Conservation (phyloP, 1,284 basidiomycete genomes). For the Dichomitus squalens region DNA sequence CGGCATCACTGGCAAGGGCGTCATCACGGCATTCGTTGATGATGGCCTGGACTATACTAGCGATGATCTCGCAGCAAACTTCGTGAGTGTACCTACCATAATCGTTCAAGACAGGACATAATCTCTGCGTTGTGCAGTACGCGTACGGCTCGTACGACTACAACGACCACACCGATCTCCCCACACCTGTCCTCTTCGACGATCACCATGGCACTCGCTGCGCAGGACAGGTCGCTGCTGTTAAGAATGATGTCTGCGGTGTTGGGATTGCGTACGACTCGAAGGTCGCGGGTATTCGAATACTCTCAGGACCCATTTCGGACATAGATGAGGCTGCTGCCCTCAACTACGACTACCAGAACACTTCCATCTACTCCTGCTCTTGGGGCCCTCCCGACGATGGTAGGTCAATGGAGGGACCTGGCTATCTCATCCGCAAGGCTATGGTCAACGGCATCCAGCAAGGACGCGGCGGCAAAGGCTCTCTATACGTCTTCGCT, state of each 20-base stretch:
- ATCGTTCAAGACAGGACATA: not conserved
- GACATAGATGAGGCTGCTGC: constrained; percentile 98
- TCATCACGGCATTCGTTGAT: constrained; percentile 91
- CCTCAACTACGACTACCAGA: constrained; percentile 92
- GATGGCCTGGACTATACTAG: constrained; percentile 94
- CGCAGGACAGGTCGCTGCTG: constrained; percentile 97
- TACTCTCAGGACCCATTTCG: constrained; percentile 94
- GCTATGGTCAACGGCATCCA: constrained; percentile 95
- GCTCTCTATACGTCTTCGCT: constrained; percentile 96
- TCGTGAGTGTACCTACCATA: constrained; percentile 60
- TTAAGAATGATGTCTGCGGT: constrained; percentile 95
- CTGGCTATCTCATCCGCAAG: constrained; percentile 90
- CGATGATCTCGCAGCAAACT: constrained; percentile 88
- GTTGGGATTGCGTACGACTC: constrained; percentile 93
- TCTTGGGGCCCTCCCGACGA: constrained; percentile 99
- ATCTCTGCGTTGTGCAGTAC: constrained; percentile 52
- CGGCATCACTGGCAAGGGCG: constrained; percentile 85
- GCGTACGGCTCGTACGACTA: constrained; percentile 94
- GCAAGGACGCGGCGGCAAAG: constrained; percentile 89
- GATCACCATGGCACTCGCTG: constrained; percentile 99
- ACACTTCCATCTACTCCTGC: constrained; percentile 94
- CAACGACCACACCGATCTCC: constrained; percentile 90
- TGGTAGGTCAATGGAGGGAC: constrained; percentile 94
- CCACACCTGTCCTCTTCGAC: constrained; percentile 86
- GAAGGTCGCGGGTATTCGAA: constrained; percentile 92